Conservation (phyloP, 2,329 filamentous ascomycete species). For the Ophiostoma quercus region DNA sequence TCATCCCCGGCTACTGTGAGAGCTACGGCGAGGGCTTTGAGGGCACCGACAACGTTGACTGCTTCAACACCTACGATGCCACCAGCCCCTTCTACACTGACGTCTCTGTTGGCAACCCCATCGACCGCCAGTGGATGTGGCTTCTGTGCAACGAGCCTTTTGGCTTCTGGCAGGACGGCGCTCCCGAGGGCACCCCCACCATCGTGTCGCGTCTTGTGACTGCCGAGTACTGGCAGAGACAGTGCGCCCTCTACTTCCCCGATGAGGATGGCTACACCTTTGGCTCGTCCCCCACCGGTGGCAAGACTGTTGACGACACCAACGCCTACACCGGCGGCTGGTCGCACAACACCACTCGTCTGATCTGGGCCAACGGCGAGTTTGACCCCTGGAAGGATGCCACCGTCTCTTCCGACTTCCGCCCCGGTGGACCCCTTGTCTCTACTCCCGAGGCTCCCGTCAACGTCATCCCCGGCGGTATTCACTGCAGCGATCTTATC, state of each 20-base stretch:
- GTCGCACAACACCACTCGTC: slow-evolving; percentile 32
- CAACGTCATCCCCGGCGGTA: slow-evolving; percentile 36
- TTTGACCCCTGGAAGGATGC: slow-evolving; percentile 40
- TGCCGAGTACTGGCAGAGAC: slow-evolving; percentile 38
- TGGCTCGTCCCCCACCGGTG: slow-evolving; percentile 27
- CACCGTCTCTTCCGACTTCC: slow-evolving; percentile 37
- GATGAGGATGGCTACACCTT: slow-evolving; percentile 32
- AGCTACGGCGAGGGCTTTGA: slow-evolving; percentile 37
- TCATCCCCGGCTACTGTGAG: slow-evolving; percentile 42
- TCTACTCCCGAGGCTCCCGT: slow-evolving; percentile 35
- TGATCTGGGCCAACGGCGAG: slow-evolving; percentile 40
- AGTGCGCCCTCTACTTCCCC: slow-evolving; percentile 47
- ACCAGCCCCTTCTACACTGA: slow-evolving; percentile 38
- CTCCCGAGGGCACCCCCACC: slow-evolving; percentile 40
- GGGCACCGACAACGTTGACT: slow-evolving; percentile 42
- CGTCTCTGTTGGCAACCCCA: slow-evolving; percentile 36
- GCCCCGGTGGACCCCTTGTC: slow-evolving; percentile 37
- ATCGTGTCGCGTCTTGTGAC: slow-evolving; percentile 41
- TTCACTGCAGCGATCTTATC: slow-evolving; percentile 39
- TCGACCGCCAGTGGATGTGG: slow-evolving; percentile 52
- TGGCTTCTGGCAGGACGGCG: slow-evolving; percentile 42
- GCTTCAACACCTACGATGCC: slow-evolving; percentile 44
- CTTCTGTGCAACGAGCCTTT: slow-evolving; percentile 49
- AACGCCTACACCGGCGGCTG: slow-evolving; percentile 40
- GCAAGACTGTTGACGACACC: slow-evolving; percentile 35